These are phyloP conservation scores for Brassica hybrid DNA, from an alignment of 441 rosid genomes.

Conservation along the genomic window DNA sequence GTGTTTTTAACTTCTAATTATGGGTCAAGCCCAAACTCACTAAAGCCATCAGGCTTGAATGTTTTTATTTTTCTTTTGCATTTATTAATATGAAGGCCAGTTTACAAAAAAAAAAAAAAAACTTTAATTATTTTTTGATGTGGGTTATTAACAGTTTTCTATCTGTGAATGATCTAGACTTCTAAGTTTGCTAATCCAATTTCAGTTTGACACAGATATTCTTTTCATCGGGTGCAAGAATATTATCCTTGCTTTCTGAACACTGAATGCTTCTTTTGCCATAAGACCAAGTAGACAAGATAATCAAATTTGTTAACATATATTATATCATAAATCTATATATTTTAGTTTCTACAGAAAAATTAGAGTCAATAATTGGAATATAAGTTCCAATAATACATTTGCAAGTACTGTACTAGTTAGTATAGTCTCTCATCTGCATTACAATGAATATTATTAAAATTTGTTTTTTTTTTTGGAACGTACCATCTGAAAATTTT, in stretches of 20 bases:
- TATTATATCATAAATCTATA: neutral
- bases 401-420: neutral
- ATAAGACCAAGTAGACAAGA: neutral
- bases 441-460: neutral
- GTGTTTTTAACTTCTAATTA: too few species aligned
- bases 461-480: neutral
- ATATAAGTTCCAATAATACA: neutral
- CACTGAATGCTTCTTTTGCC: neutral
- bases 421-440: constrained; percentile 5
- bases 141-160: neutral
- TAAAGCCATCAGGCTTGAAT: too few species aligned
- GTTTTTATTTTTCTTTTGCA: too few species aligned
- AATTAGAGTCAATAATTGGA: neutral
- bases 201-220: neutral
- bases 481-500: neutral
- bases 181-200: neutral
- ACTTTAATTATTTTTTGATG: neutral
- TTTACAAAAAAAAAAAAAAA: too few species aligned
- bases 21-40: too few species aligned
- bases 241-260: neutral
- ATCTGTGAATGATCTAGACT: neutral
- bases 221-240: neutral
- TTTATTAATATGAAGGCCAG: too few species aligned
- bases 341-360: neutral
- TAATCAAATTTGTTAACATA: neutral